Evolutionary conservation across 495 filamentous ascomycete species (phyloP), one percentile per base, ranked within the genome.

Genomic region (Lentithecium fluviatile): DNA sequence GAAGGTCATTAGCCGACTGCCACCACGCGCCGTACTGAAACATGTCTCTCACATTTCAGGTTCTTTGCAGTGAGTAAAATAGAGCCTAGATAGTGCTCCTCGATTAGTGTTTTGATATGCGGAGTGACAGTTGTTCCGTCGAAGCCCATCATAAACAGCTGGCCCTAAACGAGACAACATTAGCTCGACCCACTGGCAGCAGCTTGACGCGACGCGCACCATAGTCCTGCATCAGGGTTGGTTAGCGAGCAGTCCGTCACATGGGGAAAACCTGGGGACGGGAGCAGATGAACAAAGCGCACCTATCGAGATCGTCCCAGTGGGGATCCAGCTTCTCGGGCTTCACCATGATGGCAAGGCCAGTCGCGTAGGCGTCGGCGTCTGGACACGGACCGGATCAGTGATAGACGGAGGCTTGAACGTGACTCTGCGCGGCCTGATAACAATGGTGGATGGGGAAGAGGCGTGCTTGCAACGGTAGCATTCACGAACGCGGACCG

Each of bases 101-200:
- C 84, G 66, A 96, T 95, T 60, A 96, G 82, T 37, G 83, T 83
- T 66, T 85, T 85, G 66, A 96, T 94, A 74, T 91, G 88, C 47
- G 87, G 86, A 24, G 87, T 94, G 57, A 95, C 86, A 66, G 88
- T 82, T 45, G 90, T 92, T 57, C 90, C 90, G 80, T 96, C 90
- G 78, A 91, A 96, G 71, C 90, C 91, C 89, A 95, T 93, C 81
- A 95, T 93, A 75, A 95, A 86, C 74, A 95, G 84, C 80, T 95
- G 90, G 55, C 91, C 91, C 80, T 70, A 56, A 38, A 40, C 52
- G 20, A 29, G 49, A 51, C 54, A 29, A 13, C 24, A 49, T 65
- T 65, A 65, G 62, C 62, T 51, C 43, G 45, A 12, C 42, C 36
- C 49, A 64, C 42, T 32, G 26, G 38, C 38, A 45, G 26, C 24